A percentile compares a stretch with the other conserved stretches of the same genome.
These are phyloP conservation scores for Fragilaria radians DNA, from an alignment of 108 stramenopile species.

Conservation along the genomic window DNA sequence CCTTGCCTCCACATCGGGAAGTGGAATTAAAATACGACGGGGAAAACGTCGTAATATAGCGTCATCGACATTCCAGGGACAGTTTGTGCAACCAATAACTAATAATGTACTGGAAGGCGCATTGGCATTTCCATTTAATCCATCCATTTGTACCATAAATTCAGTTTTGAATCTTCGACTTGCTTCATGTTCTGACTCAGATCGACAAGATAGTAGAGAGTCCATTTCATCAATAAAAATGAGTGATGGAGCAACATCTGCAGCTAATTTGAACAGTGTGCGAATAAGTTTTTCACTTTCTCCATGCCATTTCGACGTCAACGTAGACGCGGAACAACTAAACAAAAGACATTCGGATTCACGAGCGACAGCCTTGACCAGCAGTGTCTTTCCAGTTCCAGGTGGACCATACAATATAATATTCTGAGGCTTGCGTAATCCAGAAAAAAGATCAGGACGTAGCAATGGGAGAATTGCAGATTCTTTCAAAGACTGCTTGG, in stretches of 20 bases:
- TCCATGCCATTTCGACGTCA: conserved; percentile 83
- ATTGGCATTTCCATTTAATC: conserved; percentile 41
- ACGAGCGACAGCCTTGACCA: conserved; percentile 62
- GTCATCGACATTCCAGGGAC: conserved; percentile 92
- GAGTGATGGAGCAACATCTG: conserved; percentile 61
- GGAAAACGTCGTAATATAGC: conserved; percentile 85
- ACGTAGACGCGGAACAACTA: conserved; percentile 60
- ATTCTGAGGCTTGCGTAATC: conserved; percentile 80
- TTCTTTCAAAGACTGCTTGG: conserved; percentile 88
- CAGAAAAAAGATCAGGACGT: conserved; percentile 89
- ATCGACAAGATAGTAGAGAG: conserved; percentile 62
- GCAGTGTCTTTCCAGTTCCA: conserved; percentile 86
- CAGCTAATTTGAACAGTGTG: conserved; percentile 74
- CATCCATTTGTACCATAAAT: conserved; percentile 95
- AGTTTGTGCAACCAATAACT: conserved; percentile 90
- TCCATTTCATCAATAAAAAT: conserved; percentile 97
- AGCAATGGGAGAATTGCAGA: conserved; percentile 87
- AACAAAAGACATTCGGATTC: conserved; percentile 65
- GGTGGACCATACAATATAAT: conserved; percentile 87
- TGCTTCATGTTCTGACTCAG: conserved; percentile 83
- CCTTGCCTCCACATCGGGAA: conserved; percentile 69
- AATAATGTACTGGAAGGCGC: conserved; percentile 38
- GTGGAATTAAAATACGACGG: conserved; percentile 86
- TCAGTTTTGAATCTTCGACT: conserved; percentile 93
- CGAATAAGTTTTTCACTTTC: conserved; percentile 86